Conservation (phyloP, 805 yeast species). For the Citeromyces nyonsensis region DNA sequence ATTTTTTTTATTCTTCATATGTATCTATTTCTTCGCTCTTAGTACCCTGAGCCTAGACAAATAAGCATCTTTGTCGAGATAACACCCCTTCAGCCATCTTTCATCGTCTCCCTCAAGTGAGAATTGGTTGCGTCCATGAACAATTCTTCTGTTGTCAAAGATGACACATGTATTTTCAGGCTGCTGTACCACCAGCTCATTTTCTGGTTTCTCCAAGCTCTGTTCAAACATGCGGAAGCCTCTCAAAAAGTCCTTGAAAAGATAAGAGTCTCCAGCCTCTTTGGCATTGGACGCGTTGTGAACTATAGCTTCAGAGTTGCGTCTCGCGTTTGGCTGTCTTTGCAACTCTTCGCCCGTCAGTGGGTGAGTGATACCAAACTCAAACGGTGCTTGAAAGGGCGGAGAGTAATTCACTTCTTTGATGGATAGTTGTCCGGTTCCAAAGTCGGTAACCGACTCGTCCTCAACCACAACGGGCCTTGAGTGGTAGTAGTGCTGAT, state of each 20-base stretch:
- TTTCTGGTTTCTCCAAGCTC: constrained; percentile 30
- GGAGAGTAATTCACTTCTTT: constrained; percentile 63
- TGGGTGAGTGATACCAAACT: constrained; percentile 30
- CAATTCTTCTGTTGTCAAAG: constrained; percentile 54
- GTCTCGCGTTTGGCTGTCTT: constrained; percentile 1
- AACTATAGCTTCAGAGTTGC: constrained; percentile 4
- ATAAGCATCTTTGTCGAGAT: constrained; percentile 56
- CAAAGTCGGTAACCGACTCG: constrained; percentile 13
- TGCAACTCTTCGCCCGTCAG: constrained; percentile 8
- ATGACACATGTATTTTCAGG: constrained; percentile 48
- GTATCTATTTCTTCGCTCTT: constrained; percentile 2
- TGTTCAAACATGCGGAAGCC: constrained; percentile 50
- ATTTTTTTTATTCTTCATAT: constrained; percentile 7
- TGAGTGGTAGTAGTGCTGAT: constrained; percentile 42
- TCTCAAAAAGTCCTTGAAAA: constrained; percentile 37
- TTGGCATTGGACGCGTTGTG: constrained; percentile 11
- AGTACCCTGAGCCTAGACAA: constrained; percentile 37
- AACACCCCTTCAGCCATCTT: constrained; percentile 68
- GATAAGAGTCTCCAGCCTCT: constrained; percentile 20
- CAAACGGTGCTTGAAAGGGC: constrained; percentile 73
- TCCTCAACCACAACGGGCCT: constrained; percentile 52
- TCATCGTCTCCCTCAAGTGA: constrained; percentile 21
- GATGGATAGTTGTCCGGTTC: constrained; percentile 16
- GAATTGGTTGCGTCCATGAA: constrained; percentile 38
- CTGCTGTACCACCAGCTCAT: constrained; percentile 38